Conservation (phyloP, 768 basidiomycete genomes). For the Mycena crocata region DNA sequence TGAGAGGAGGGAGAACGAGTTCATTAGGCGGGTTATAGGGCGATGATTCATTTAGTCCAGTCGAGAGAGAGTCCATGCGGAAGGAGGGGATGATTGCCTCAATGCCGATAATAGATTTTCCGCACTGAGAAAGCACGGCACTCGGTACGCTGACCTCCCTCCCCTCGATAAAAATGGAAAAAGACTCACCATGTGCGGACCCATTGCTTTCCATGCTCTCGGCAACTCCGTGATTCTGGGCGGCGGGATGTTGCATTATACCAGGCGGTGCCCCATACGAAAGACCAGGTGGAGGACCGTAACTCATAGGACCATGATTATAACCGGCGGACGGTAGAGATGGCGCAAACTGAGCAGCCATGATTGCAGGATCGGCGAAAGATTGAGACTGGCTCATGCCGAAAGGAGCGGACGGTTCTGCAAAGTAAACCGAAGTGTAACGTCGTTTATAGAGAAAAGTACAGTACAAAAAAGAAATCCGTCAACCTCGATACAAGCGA, state of each 20-base stretch:
- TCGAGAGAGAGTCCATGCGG: slow-evolving; percentile 52
- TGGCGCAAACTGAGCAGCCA: slow-evolving; percentile 76
- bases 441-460: slow-evolving; percentile 41
- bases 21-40: slow-evolving; percentile 43
- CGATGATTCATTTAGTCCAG: slow-evolving; percentile 49
- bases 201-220: slow-evolving; percentile 47
- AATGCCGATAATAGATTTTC: slow-evolving; percentile 81
- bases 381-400: slow-evolving; percentile 51
- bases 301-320: slow-evolving; percentile 45
- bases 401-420: slow-evolving; percentile 50
- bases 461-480: slow-evolving; percentile 37
- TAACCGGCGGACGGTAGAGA: slow-evolving; percentile 47
- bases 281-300: slow-evolving; percentile 79
- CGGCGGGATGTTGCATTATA: slow-evolving; percentile 37
- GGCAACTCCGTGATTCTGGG: slow-evolving; percentile 41
- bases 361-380: slow-evolving; percentile 83
- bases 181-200: slow-evolving; percentile 75
- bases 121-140: slow-evolving; percentile 90
- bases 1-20: slow-evolving; percentile 58
- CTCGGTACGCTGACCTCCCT: slow-evolving; percentile 92
- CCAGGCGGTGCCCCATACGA: slow-evolving; percentile 52
- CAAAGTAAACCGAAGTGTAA: slow-evolving; percentile 35
- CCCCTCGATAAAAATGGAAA: slow-evolving; percentile 68
- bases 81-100: slow-evolving; percentile 58
- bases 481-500: slow-evolving; percentile 45